A percentile compares a stretch with the other conserved stretches of the same genome.
Evolutionary conservation across 441 rosid genomes (phyloP).

Genomic region (Viola pubescens): DNA sequence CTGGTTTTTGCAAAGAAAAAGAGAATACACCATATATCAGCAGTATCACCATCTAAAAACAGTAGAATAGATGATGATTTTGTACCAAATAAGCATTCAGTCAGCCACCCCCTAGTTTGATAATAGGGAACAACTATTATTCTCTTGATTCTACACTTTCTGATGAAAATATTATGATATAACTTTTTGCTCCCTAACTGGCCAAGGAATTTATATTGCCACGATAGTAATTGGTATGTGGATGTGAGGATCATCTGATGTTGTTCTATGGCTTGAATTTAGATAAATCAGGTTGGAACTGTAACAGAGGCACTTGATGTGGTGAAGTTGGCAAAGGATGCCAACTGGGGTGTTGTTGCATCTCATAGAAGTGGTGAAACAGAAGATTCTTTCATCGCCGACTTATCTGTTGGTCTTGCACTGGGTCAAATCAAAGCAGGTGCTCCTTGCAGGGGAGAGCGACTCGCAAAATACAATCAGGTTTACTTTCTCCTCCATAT

Average conservation of each 20-base stretch:
- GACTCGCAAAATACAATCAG: constrained; percentile 92
- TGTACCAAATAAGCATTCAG: too few relatives aligned
- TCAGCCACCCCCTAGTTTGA: too few relatives aligned
- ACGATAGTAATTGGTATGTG: neutral
- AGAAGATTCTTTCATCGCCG: constrained; percentile 81
- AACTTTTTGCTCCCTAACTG: neutral
- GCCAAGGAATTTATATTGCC: neutral
- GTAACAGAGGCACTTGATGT: constrained; percentile 89
- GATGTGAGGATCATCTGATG: neutral
- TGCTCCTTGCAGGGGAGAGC: constrained; percentile 97
- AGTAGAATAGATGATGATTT: too few relatives aligned
- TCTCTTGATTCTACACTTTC: neutral
- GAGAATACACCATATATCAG: too few relatives aligned
- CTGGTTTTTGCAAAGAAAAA: too few relatives aligned
- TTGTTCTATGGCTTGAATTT: constrained; percentile 15
- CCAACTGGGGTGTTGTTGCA: constrained; percentile 80
- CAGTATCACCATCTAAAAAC: too few relatives aligned
- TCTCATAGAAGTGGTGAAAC: constrained; percentile 93
- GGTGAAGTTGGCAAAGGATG: constrained; percentile 81
- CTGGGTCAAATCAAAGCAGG: constrained; percentile 91
- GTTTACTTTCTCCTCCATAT: constrained; percentile 25
- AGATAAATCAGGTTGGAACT: constrained; percentile 96
- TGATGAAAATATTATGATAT: constrained; percentile 5
- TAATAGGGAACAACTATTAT: too few relatives aligned
- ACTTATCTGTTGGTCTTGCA: constrained; percentile 78